Base-by-base conservation (phyloP, 352 stramenopile species). In the Phytophthora tubulina region DNA sequence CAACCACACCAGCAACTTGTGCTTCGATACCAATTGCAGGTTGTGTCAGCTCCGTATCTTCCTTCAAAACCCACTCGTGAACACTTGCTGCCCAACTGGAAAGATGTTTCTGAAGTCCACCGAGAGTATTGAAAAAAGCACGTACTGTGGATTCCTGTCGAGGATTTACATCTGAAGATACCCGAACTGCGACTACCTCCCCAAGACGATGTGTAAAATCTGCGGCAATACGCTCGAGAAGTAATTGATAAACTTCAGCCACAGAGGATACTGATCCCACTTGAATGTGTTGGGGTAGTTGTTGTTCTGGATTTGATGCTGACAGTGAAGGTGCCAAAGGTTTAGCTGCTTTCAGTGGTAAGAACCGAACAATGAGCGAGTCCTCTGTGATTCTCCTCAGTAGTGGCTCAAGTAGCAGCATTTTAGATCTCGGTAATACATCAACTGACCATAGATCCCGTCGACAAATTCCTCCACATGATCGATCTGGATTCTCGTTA, bases 371-470 rank as follows among this genome's bases (percentile, higher is more conserved):
- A 1, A 96, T 53, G 0, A 89, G 68, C 0, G 72, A 62, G 55
- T 97, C 90, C 15, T 96, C 88, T 0, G 83, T 49, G 36, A 98
- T 72, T 60, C 88, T 76, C 32, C 72, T 77, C 11, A 98, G 66
- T 33, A 97, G 52, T 6, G 84, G 73, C 4, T 63, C 59, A 3
- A 96, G 66, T 2, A 97, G 36, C 17, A 88, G 44, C 6, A 63
- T 73, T 32, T 77, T 83, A 0, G 70, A 75, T 38, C 72, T 78
- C 10, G 60, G 72, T 8, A 76, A 57, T 3, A 17, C 32, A 17
- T 78, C 71, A 36, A 67, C 35, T 1, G 49, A 53, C 70, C 74
- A 81, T 21, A 72, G 46, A 31, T 76, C 58, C 33, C 56, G 60
- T 45, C 61, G 35, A 49, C 74, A 79, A 11, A 76, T n/a, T 4